These are phyloP conservation scores for Aspergillus thermomutatus DNA, from an alignment of 2,329 filamentous ascomycete genomes.

Conservation along the genomic window DNA sequence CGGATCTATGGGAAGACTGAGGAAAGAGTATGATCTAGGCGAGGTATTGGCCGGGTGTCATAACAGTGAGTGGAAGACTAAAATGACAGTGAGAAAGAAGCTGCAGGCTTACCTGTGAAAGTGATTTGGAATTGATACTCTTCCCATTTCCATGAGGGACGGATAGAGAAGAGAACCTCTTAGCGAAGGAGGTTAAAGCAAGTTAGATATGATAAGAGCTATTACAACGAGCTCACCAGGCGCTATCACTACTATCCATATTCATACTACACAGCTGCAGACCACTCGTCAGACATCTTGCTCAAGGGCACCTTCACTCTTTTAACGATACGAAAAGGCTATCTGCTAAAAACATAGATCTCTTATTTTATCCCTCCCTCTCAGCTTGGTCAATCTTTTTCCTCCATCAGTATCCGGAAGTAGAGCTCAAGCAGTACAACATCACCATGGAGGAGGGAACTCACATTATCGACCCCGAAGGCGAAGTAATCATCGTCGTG, in stretches of 20 bases:
- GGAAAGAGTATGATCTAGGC: too few species aligned
- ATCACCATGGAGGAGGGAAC: background rate
- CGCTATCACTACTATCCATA: background rate
- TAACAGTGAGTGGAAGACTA: too few species aligned
- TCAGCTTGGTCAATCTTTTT: background rate
- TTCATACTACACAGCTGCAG: background rate
- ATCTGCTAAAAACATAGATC: background rate
- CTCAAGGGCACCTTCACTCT: background rate
- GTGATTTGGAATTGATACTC: background rate
- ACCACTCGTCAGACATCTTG: background rate
- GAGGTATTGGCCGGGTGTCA: too few species aligned
- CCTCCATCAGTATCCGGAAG: background rate
- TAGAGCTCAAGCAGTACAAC: background rate
- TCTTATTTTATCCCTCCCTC: background rate
- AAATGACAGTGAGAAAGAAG: background rate
- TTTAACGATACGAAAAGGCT: background rate
- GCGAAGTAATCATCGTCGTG: conserved; percentile 8
- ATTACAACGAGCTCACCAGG: too few species aligned
- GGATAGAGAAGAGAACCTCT: background rate
- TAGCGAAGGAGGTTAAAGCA: background rate
- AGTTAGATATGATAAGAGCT: background rate
- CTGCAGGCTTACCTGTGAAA: background rate
- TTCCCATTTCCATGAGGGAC: background rate
- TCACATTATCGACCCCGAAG: conserved; percentile 14
- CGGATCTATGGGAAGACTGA: too few species aligned